phyloP scores from a whole-genome alignment of 75 land plant species.

The Picea sitchensis region DNA sequence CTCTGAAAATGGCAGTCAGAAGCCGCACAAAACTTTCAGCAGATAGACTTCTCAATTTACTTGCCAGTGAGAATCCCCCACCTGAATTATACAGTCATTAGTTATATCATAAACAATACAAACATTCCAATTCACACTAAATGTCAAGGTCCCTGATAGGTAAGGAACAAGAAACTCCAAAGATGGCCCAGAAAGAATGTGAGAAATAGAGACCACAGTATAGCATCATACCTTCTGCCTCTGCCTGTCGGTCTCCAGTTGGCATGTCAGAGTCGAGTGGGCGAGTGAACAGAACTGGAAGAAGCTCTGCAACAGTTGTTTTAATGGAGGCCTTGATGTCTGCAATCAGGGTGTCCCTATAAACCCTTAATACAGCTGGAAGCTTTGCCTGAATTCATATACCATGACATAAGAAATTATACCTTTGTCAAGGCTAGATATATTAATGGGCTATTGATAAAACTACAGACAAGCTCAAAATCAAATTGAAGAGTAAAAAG shows the following conservation, averaged over 20 bases:
- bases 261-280: conserved; percentile 61
- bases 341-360: conserved; percentile 78
- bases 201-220: conserved; percentile 1
- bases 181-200: not conserved
- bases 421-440: not conserved
- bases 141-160: not conserved
- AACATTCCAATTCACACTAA: not conserved
- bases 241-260: conserved; percentile 59
- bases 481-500: not conserved
- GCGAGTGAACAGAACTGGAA: conserved; percentile 64
- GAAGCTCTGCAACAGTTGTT: conserved; percentile 77
- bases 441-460: not conserved
- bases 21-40: conserved; percentile 91
- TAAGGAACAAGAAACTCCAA: not conserved
- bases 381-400: conserved; percentile 70
- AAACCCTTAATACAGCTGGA: conserved; percentile 83
- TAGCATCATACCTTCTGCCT: conserved; percentile 63
- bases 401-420: not conserved
- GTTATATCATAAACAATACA: conserved; percentile 8
- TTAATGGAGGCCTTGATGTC: conserved; percentile 92
- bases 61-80: conserved; percentile 81
- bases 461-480: not conserved
- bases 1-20: conserved; percentile 66
- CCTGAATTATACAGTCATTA: conserved; percentile 39
- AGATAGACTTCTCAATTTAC: conserved; percentile 79